These are phyloP conservation scores for Yamadazyma sp. DNA, from an alignment of 1,139 yeast species.

Conservation along the genomic window DNA sequence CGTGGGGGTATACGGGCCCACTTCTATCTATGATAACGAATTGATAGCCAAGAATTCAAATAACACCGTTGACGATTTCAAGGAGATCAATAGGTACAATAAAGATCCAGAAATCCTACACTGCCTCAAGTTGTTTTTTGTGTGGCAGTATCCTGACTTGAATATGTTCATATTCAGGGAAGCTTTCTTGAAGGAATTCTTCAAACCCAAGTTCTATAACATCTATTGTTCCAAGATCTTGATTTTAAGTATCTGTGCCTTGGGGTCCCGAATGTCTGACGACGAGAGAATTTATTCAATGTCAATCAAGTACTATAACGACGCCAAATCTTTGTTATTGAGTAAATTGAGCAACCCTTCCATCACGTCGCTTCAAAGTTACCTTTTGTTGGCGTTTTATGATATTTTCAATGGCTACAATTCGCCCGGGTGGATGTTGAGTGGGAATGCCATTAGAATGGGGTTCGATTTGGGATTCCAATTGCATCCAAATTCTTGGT, in stretches of 20 bases:
- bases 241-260: slow-evolving; percentile 54
- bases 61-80: slow-evolving; percentile 23
- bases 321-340: slow-evolving; percentile 44
- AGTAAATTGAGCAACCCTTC: slow-evolving; percentile 33
- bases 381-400: slow-evolving; percentile 17
- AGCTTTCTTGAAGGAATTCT: slow-evolving; percentile 59
- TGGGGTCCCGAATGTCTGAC: slow-evolving; percentile 54
- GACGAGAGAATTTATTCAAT: slow-evolving; percentile 38
- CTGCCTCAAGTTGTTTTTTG: slow-evolving; percentile 56
- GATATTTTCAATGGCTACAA: slow-evolving; percentile 59
- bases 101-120: slow-evolving; percentile 45
- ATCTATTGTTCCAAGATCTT: slow-evolving; percentile 53
- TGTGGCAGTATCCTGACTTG: slow-evolving; percentile 67
- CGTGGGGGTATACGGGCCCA: slow-evolving; percentile 49
- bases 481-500: slow-evolving; percentile 62
- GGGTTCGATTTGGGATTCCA: slow-evolving; percentile 68
- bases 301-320: slow-evolving; percentile 44
- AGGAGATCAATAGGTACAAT: slow-evolving; percentile 27
- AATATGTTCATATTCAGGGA: slow-evolving; percentile 64
- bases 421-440: slow-evolving; percentile 61
- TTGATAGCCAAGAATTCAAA: slow-evolving; percentile 23
- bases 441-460: slow-evolving; percentile 63
- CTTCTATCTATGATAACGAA: slow-evolving; percentile 45
- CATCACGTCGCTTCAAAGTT: slow-evolving; percentile 19
- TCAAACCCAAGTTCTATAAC: slow-evolving; percentile 48